These are phyloP conservation scores for Litsea cubeba DNA, from an alignment of 164 flowering plant species.

Conservation along the genomic window DNA sequence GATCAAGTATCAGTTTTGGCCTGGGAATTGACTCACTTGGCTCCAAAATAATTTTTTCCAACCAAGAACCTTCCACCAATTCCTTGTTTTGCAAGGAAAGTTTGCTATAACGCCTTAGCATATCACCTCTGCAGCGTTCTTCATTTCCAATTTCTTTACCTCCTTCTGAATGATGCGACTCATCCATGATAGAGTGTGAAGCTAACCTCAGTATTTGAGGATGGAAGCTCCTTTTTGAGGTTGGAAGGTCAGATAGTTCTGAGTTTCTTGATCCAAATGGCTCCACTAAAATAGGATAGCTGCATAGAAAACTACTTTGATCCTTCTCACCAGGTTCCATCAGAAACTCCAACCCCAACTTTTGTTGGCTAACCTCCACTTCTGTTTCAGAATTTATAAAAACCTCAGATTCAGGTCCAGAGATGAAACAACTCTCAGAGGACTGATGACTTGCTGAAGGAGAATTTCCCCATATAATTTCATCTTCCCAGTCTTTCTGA, in stretches of 20 bases:
- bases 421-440: constrained; percentile 35
- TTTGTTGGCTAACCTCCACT: background rate
- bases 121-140: constrained; percentile 32
- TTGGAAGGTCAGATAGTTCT: constrained; percentile 8
- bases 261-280: constrained; percentile 53
- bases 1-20: constrained; percentile 87
- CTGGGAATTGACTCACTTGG: constrained; percentile 32
- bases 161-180: constrained; percentile 19
- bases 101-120: constrained; percentile 38
- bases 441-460: constrained; percentile 33
- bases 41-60: constrained; percentile 80
- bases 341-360: background rate
- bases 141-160: constrained; percentile 23
- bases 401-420: constrained; percentile 44
- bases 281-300: constrained; percentile 40
- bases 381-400: constrained; percentile 27
- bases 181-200: constrained; percentile 35
- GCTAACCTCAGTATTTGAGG: constrained; percentile 86
- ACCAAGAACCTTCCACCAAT: constrained; percentile 77
- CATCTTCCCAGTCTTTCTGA: constrained; percentile 86
- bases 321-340: constrained; percentile 27
- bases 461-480: constrained; percentile 74
- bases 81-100: constrained; percentile 57
- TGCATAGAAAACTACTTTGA: constrained; percentile 23
- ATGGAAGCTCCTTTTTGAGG: constrained; percentile 39